Evolutionary conservation across 2,329 filamentous ascomycete genomes (phyloP), one percentile per base, ranked within the genome.

Genomic region (Fusarium xyrophilum): DNA sequence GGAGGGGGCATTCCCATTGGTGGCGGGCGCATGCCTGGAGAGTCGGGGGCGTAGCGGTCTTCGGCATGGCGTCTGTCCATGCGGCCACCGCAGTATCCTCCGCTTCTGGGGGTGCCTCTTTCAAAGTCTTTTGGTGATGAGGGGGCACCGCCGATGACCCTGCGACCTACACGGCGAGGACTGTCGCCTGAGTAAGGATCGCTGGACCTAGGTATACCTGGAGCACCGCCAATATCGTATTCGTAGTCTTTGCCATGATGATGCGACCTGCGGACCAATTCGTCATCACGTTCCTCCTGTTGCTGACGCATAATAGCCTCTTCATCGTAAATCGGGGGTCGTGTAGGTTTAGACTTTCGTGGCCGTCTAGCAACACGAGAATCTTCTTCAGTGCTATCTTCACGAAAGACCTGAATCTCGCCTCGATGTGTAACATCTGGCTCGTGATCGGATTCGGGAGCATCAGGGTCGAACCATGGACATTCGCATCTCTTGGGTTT

Each of bases 401-500:
- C 68, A 38, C 48, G 75, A 65, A 40, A 74, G 55, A 55, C 58
- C 13, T 71, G 72, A 10, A 73, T 62, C 32, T 70, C 68, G 27
- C 69, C 71, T n/a, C 75, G 67, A n/a, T 69, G 72, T 3, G 84
- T 82, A 8, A 85, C 79, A 80, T 88, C 83, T 61, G 87, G 83
- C 17, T 84, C 81, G 13, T 87, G 76, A 6, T 91, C 88, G 15
- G 80, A 80, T 53, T 88, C 86, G 8, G 81, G 76, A 6, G 76
- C 68, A 28, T 87, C 84, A 72, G 89, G 87, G 75, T 89, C 91
- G 82, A 94, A 93, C 88, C 89, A 92, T 0, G 91, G 90, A 70
- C 93, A 97, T 55, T 91, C 88, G 75, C 93, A 97, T 2, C 84
- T 89, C 79, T 93, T 95, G 93, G 93, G 96, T 72, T 91, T 91